Percentiles rank a stretch among this genome's conserved stretches.
phyloP scores from a whole-genome alignment of 805 yeast genomes.

The Jamesozyma hellenica region DNA sequence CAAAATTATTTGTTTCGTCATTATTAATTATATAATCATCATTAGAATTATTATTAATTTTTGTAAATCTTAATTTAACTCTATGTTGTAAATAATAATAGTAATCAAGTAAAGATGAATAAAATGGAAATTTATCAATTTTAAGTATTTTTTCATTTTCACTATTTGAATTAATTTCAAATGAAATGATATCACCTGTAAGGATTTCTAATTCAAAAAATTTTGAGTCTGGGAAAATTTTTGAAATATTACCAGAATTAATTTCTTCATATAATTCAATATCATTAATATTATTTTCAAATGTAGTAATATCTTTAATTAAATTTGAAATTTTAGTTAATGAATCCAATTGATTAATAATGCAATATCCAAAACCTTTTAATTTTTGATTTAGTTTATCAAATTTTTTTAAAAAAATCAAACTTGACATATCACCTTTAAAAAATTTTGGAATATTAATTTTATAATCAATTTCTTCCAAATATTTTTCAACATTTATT shows the following conservation, averaged over 20 bases:
- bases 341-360: slow-evolving; percentile 39
- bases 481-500: slow-evolving; percentile 5
- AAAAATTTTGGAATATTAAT: slow-evolving; percentile 8
- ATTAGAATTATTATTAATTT: slow-evolving; percentile 11
- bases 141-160: not conserved
- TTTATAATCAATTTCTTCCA: slow-evolving; percentile 2
- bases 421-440: slow-evolving; percentile 9
- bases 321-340: slow-evolving; percentile 24
- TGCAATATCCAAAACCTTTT: slow-evolving; percentile 55
- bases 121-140: slow-evolving; percentile 23
- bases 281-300: not conserved
- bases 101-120: slow-evolving; percentile 35
- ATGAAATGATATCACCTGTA: slow-evolving; percentile 56
- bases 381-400: slow-evolving; percentile 45
- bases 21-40: slow-evolving; percentile 21
- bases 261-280: slow-evolving; percentile 47
- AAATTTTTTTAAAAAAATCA: slow-evolving; percentile 54
- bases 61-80: slow-evolving; percentile 43
- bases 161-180: slow-evolving; percentile 9
- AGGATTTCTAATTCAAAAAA: slow-evolving; percentile 47
- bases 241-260: slow-evolving; percentile 42
- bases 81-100: slow-evolving; percentile 50
- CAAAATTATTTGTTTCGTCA: slow-evolving; percentile 26
- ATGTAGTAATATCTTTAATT: slow-evolving; percentile 5
- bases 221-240: slow-evolving; percentile 31